phyloP scores from a whole-genome alignment of 441 rosid genomes.

The Corymbia calophylla region DNA sequence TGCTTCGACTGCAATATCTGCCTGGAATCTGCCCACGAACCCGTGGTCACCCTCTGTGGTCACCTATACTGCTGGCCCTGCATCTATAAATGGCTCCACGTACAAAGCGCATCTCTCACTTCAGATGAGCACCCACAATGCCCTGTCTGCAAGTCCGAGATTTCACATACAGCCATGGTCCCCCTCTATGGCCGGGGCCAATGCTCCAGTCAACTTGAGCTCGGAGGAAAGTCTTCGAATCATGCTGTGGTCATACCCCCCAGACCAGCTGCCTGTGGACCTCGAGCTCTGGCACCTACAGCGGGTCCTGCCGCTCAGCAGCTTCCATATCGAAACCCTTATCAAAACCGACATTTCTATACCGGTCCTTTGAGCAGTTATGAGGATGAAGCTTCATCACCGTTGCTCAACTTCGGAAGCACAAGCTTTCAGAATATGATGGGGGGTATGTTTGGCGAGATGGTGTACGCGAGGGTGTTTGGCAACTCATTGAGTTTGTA shows the following conservation, averaged over 20 bases:
- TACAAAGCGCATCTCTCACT: constrained; percentile 59
- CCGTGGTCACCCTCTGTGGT: constrained; percentile 86
- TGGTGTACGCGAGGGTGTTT: constrained; percentile 53
- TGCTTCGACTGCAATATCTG: constrained; percentile 88
- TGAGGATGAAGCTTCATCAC: constrained; percentile 29
- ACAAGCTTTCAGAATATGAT: constrained; percentile 36
- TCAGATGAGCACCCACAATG: constrained; percentile 64
- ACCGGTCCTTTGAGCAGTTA: constrained; percentile 14
- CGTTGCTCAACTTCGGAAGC: constrained; percentile 26
- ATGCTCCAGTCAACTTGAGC: constrained; percentile 18
- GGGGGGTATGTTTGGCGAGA: constrained; percentile 63
- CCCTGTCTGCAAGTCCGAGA: constrained; percentile 76
- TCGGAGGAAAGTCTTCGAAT: constrained; percentile 22
- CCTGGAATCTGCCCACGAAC: constrained; percentile 64
- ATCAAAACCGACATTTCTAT: constrained; percentile 28
- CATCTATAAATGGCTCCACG: constrained; percentile 83
- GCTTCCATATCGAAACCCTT: constrained; percentile 45
- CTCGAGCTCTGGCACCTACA: constrained; percentile 19
- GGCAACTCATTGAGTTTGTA: constrained; percentile 48
- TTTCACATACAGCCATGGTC: constrained; percentile 65
- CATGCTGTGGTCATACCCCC: constrained; percentile 47
- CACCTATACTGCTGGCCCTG: constrained; percentile 97
- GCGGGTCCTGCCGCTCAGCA: constrained; percentile 25
- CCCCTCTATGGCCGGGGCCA: constrained; percentile 87
- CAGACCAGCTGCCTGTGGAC: constrained; percentile 45